These are phyloP conservation scores for Neurospora sp. DNA, from an alignment of 495 filamentous ascomycete genomes.

Conservation along the genomic window DNA sequence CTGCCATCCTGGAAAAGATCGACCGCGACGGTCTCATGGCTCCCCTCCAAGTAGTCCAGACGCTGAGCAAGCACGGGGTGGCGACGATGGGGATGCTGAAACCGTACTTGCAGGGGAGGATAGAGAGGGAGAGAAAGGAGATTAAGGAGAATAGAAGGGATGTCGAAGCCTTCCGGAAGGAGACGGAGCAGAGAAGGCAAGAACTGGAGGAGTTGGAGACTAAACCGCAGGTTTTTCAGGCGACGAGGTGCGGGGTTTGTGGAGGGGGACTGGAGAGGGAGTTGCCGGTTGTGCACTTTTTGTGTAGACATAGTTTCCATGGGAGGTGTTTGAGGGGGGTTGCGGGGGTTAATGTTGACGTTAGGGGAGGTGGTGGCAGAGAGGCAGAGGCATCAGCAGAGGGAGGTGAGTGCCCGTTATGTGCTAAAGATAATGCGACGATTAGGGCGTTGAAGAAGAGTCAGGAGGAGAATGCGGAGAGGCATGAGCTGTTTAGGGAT, in stretches of 20 bases:
- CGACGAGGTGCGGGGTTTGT: constrained; percentile 76
- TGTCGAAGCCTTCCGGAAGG: constrained; percentile 73
- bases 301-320: constrained; percentile 95
- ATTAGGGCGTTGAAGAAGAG: constrained; percentile 75
- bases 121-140: constrained; percentile 77
- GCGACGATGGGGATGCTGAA: constrained; percentile 97
- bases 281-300: constrained; percentile 83
- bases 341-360: constrained; percentile 14
- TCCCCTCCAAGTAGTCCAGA: constrained; percentile 92
- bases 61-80: constrained; percentile 52
- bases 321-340: constrained; percentile 60
- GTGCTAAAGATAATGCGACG: constrained; percentile 71
- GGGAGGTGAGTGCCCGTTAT: constrained; percentile 69
- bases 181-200: constrained; percentile 67
- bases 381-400: constrained; percentile 38
- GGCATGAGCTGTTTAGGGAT: constrained; percentile 82
- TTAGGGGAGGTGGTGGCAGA: constrained; percentile 9
- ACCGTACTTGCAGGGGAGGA: constrained; percentile 77
- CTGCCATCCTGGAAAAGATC: constrained; percentile 73
- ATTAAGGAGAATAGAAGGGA: constrained; percentile 74
- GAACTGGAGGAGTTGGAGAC: constrained; percentile 66
- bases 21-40: constrained; percentile 88
- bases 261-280: constrained; percentile 50
- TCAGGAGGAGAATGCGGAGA: constrained; percentile 77
- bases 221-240: constrained; percentile 83